phyloP scores from a whole-genome alignment of 2,329 filamentous ascomycete species.

The Colletotrichum lupini region DNA sequence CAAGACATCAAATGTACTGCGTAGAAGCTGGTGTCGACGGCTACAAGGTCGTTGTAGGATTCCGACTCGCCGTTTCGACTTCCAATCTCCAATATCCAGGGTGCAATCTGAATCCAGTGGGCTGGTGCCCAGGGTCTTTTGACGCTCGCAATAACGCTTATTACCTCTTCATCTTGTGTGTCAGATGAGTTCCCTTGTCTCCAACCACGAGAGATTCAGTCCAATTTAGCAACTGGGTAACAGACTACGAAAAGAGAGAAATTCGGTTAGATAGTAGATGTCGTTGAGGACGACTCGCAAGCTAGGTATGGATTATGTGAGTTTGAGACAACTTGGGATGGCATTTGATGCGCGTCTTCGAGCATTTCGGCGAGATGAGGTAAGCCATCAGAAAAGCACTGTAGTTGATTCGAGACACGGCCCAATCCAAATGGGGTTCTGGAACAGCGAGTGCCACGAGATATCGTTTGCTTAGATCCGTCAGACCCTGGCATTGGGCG shows the following conservation, averaged over 20 bases:
- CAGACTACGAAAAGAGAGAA: not conserved
- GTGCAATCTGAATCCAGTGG: not conserved
- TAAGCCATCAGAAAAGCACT: slow-evolving; percentile 19
- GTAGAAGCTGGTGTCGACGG: not conserved
- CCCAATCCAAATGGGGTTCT: slow-evolving; percentile 8
- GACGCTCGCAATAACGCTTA: slow-evolving; percentile 19
- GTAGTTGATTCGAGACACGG: not conserved
- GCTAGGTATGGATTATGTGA: not conserved
- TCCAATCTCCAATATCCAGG: not conserved
- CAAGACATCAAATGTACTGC: not conserved
- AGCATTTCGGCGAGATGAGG: slow-evolving; percentile 13
- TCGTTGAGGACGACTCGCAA: not conserved
- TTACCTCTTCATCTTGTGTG: not conserved
- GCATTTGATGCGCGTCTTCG: slow-evolving; percentile 2
- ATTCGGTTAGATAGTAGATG: not conserved
- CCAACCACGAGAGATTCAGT: not conserved
- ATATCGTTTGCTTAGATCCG: not conserved
- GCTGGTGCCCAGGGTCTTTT: slow-evolving; percentile 4
- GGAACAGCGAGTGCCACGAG: slow-evolving; percentile 6
- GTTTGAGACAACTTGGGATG: slow-evolving; percentile 27
- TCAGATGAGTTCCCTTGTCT: slow-evolving; percentile 5
- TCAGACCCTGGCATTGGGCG: not conserved
- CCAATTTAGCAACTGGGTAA: not conserved
- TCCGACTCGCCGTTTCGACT: not conserved
- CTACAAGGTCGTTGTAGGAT: not conserved